Conservation (phyloP, 305 asterid species). For the Solanum hybrid region DNA sequence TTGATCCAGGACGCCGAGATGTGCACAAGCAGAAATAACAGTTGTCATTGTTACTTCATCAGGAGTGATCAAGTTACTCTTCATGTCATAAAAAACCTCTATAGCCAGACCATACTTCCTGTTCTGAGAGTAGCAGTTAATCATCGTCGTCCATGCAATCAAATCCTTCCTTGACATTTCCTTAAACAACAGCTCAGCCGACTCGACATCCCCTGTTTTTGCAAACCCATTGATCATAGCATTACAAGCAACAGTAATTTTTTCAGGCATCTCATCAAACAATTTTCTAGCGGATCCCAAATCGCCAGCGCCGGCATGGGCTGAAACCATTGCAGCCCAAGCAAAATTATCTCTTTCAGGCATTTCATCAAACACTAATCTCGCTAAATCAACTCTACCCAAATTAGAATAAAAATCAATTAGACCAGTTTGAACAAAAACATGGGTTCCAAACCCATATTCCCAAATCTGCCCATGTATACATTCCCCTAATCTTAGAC, state of each 20-base stretch:
- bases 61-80: conserved; percentile 25
- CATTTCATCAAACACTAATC: conserved; percentile 53
- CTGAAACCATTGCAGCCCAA: conserved; percentile 51
- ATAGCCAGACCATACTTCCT: conserved; percentile 35
- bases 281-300: conserved; percentile 35
- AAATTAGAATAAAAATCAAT: conserved; percentile 52
- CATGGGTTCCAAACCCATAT: conserved; percentile 33
- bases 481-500: conserved; percentile 33
- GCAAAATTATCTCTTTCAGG: conserved; percentile 43
- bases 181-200: conserved; percentile 42
- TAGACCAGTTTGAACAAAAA: conserved; percentile 49
- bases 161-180: conserved; percentile 39
- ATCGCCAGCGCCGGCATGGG: conserved; percentile 34
- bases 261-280: conserved; percentile 49
- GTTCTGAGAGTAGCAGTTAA: conserved; percentile 39
- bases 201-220: conserved; percentile 39
- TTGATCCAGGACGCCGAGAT: conserved; percentile 49
- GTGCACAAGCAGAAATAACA: conserved; percentile 62
- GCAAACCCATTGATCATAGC: conserved; percentile 47
- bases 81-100: conserved; percentile 43
- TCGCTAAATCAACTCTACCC: conserved; percentile 31
- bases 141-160: conserved; percentile 73
- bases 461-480: conserved; percentile 48
- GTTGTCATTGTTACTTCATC: conserved; percentile 68
- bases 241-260: conserved; percentile 43